phyloP scores from a whole-genome alignment of 176 grass and related monocot species.

The Juncus inflexus region DNA sequence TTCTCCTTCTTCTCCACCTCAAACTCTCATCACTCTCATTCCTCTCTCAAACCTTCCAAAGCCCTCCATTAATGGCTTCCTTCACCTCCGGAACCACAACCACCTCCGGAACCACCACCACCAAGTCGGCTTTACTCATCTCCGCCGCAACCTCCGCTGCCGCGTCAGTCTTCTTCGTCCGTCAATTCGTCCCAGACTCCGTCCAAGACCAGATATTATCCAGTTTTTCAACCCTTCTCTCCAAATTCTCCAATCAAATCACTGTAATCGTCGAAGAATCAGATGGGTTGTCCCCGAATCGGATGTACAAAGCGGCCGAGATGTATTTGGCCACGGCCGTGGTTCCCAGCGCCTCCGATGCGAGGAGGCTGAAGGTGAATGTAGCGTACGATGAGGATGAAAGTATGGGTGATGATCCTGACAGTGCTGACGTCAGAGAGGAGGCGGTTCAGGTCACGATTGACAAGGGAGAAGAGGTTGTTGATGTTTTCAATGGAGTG shows the following conservation, averaged over 20 bases:
- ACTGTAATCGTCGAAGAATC: constrained; percentile 52
- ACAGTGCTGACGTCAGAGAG: constrained; percentile 4
- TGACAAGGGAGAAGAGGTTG: constrained; percentile 55
- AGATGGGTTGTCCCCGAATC: constrained; percentile 35
- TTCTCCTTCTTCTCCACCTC: background rate
- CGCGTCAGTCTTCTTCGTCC: constrained; percentile 18
- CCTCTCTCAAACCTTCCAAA: background rate
- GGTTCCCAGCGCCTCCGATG: constrained; percentile 14
- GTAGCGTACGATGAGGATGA: constrained; percentile 36
- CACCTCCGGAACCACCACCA: background rate
- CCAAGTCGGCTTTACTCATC: background rate
- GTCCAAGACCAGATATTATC: constrained; percentile 27
- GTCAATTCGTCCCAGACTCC: background rate
- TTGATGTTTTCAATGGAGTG: constrained; percentile 35
- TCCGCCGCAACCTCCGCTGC: constrained; percentile 15
- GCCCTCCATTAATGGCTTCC: constrained; percentile 2
- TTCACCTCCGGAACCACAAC: background rate
- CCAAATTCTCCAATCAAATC: constrained; percentile 27
- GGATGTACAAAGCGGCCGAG: constrained; percentile 39
- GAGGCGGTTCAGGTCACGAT: constrained; percentile 45
- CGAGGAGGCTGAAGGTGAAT: constrained; percentile 30
- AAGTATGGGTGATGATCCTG: constrained; percentile 6
- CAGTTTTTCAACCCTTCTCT: constrained; percentile 28
- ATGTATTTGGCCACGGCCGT: constrained; percentile 44
- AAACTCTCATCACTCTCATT: background rate